Evolutionary conservation across 192 early-diverging fungal genomes (phyloP).

Genomic region (Dissophora ornata): DNA sequence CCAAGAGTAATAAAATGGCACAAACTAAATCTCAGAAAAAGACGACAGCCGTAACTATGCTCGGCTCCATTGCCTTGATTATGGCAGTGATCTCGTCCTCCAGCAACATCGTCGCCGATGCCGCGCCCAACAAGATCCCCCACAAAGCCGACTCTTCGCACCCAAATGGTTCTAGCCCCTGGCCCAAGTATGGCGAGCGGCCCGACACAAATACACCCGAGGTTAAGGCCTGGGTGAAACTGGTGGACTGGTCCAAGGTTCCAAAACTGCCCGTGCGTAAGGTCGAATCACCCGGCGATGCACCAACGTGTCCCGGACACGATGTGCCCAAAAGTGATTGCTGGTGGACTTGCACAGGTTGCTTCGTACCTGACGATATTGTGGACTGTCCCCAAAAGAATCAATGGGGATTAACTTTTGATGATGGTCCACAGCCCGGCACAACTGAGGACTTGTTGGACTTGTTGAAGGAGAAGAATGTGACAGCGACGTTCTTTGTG

Average conservation of each 20-base stretch:
- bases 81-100: background rate
- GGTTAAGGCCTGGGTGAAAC: conserved; percentile 56
- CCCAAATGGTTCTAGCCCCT: conserved; percentile 27
- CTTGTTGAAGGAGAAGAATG: conserved; percentile 54
- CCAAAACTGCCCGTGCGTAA: conserved; percentile 56
- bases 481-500: conserved; percentile 67
- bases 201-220: conserved; percentile 50
- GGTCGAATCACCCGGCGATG: conserved; percentile 15
- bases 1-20: conserved; percentile 7
- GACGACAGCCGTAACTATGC: background rate
- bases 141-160: conserved; percentile 34
- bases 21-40: conserved; percentile 8
- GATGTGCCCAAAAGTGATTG: conserved; percentile 37
- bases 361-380: conserved; percentile 57
- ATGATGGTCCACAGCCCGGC: conserved; percentile 58
- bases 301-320: conserved; percentile 45
- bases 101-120: background rate
- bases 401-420: conserved; percentile 63
- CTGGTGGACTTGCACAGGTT: conserved; percentile 60
- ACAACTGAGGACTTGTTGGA: conserved; percentile 53
- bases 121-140: background rate
- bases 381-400: conserved; percentile 58
- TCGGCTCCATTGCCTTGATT: conserved; percentile 23
- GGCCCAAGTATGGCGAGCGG: conserved; percentile 40
- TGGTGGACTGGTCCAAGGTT: conserved; percentile 53